phyloP scores from a whole-genome alignment of 2,329 filamentous ascomycete genomes.

The Aspergillus costaricaensis region DNA sequence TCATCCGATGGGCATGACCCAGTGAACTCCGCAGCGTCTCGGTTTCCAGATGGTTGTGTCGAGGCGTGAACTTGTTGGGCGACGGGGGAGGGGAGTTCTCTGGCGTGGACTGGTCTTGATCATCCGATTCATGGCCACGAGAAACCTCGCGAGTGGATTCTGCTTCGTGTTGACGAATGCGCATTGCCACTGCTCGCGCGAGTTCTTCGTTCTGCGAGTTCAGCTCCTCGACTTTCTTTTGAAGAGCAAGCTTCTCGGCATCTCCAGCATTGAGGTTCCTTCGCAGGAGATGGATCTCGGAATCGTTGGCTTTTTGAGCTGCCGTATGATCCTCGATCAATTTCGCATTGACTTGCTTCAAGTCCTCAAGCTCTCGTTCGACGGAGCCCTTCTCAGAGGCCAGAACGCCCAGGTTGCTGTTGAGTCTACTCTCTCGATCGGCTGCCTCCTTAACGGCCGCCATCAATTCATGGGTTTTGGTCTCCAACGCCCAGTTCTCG shows the following conservation, averaged over 20 bases:
- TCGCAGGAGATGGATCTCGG: slow-evolving; percentile 81
- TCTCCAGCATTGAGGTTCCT: slow-evolving; percentile 78
- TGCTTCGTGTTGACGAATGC: slow-evolving; percentile 67
- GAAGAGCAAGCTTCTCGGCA: slow-evolving; percentile 73
- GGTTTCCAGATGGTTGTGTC: slow-evolving; percentile 88
- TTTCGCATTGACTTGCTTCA: slow-evolving; percentile 76
- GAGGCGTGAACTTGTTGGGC: slow-evolving; percentile 85
- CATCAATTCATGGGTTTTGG: slow-evolving; percentile 81
- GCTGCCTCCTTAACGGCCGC: slow-evolving; percentile 72
- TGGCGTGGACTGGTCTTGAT: slow-evolving; percentile 71
- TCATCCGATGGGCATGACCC: slow-evolving; percentile 92
- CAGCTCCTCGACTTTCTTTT: slow-evolving; percentile 84
- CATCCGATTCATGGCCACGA: slow-evolving; percentile 65
- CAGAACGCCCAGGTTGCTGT: slow-evolving; percentile 67
- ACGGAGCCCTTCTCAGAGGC: slow-evolving; percentile 73
- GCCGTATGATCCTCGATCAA: slow-evolving; percentile 78
- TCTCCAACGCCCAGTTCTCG: slow-evolving; percentile 97
- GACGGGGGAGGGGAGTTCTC: slow-evolving; percentile 90
- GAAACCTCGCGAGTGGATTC: slow-evolving; percentile 61
- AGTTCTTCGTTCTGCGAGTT: slow-evolving; percentile 88
- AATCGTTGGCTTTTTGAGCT: slow-evolving; percentile 79
- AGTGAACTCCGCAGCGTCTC: slow-evolving; percentile 94
- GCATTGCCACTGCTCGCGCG: slow-evolving; percentile 76
- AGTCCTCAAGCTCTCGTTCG: slow-evolving; percentile 87
- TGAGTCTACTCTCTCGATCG: slow-evolving; percentile 81